Evolutionary conservation across 2,329 filamentous ascomycete genomes (phyloP), one percentile per base, ranked within the genome.

Genomic region (Alternaria sp.): DNA sequence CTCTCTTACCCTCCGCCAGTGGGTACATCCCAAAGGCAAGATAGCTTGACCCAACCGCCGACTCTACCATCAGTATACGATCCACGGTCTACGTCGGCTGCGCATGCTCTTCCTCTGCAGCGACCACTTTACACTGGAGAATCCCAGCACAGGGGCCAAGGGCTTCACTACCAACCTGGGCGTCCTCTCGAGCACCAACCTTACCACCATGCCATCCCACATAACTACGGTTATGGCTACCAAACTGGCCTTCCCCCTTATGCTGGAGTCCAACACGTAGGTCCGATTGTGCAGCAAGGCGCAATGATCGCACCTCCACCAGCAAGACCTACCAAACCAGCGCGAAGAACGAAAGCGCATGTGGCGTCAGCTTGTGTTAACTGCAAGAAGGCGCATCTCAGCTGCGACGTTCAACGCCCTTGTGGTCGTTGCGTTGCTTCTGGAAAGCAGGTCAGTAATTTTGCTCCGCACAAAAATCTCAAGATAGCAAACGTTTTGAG

Each of bases 311-410:
- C 70, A 61, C 72, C 75, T 44, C 72, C 68, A 36, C 61, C 73
- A 23, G 45, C 68, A 9, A 68, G 74, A 58, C 65, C 70, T 23
- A 69, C 61, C 39, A 78, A 76, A 58, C 72, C 72, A 54, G 76
- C 76, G 23, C 72, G 77, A 52, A 72, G 77, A 75, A 88, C 89
- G 5, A 92, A 92, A 73, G 90, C 90, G 13, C 91, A 95, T 80
- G 91, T 94, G 52, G 90, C 90, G 50, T 93, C 90, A 34, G 91
- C 91, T 26, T 95, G 91, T 74, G 88, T 94, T 66, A 92, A 92
- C 60, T 95, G 91, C 80, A 94, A 94, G 75, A 88, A 87, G 76
- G 91, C 91, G 36, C 91, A 95, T 84, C 83, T 95, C 63, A 84
- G 82, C 62, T 85, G 83, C 68, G 83, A 85, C 71, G 78, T 90